Conservation (phyloP, 2,329 filamentous ascomycete species). For the Aspergillus fructus region DNA sequence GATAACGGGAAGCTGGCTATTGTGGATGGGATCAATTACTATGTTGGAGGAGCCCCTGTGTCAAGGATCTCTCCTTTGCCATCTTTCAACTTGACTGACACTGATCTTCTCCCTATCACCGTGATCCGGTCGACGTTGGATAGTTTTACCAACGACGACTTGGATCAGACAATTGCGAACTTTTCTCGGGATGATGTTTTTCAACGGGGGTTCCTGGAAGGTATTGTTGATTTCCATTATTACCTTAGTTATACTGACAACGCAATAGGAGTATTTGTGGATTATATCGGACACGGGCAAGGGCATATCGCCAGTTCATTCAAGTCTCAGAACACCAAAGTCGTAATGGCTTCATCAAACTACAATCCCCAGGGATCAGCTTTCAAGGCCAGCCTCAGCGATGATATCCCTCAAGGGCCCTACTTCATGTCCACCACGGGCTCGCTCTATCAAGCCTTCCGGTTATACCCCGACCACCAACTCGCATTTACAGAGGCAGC, state of each 20-base stretch:
- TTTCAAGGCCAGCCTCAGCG: neutral
- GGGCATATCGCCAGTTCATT: neutral
- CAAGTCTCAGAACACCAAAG: neutral
- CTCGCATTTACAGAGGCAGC: constrained; percentile 11
- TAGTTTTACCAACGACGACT: neutral
- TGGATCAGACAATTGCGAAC: neutral
- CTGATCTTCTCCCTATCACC: neutral
- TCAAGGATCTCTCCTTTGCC: neutral
- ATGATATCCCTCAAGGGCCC: constrained; percentile 5
- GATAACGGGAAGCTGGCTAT: neutral
- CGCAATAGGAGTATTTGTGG: neutral
- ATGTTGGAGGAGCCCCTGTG: neutral
- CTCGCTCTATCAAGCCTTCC: constrained; percentile 10
- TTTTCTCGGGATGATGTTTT: neutral
- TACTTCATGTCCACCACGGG: constrained; percentile 3
- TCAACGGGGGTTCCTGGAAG: neutral
- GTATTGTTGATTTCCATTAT: neutral
- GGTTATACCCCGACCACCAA: constrained; percentile 14
- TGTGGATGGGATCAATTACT: neutral
- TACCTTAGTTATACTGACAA: too few relatives aligned
- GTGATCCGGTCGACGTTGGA: neutral
- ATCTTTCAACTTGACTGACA: neutral
- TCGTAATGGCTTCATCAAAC: neutral
- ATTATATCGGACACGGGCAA: neutral
- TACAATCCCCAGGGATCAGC: neutral